Evolutionary conservation across 1,284 basidiomycete species (phyloP), one percentile per base, ranked within the genome.

Genomic region (Fomes fomentarius): DNA sequence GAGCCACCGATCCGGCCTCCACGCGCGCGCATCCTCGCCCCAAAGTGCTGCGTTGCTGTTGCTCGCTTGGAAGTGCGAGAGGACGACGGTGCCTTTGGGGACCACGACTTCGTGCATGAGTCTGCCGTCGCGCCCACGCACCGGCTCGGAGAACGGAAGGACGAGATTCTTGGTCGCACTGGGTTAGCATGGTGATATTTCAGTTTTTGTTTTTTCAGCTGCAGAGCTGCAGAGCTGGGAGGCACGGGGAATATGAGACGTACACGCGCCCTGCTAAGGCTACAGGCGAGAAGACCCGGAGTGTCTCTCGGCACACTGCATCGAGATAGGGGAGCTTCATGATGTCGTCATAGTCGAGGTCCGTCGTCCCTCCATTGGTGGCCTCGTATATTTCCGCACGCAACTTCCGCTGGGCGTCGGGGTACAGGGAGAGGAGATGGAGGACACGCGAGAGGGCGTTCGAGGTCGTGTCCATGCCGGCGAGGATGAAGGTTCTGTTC

Each of bases 1-100:
- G 17, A 65, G 49, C 61, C 63, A 65, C 10, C 63, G 61, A 19
- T 63, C 61, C 2, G 63, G 63, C 38, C 57, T 61, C 63, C 63
- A 65, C 34, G 63, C 63, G 25, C 47, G 39, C 5, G 58, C 58
- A 28, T 65, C 63, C 15, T 61, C 59, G 12, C 63, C 63, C 63
- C 63, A 65, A 17, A 63, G 17, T 14, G 44, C 43, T 43, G 50
- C 47, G 52, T 56, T 60, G 3, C 24, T 44, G 48, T 65, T 65
- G n/a, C 48, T 56, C 1, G 56, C 60, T n/a, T 57, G 47, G 22
- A 59, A 14, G 33, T 59, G 50, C 11, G 63, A 22, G 8, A 65
- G 14, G 17, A 61, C 28, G 7, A 39, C 37, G 1, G 60, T 54
- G 17, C 56, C 60, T 34, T 55, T 54, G 5, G 53, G 49, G 5